phyloP scores from a whole-genome alignment of 2,329 filamentous ascomycete species.

The Ceratocystis alfenasii region DNA sequence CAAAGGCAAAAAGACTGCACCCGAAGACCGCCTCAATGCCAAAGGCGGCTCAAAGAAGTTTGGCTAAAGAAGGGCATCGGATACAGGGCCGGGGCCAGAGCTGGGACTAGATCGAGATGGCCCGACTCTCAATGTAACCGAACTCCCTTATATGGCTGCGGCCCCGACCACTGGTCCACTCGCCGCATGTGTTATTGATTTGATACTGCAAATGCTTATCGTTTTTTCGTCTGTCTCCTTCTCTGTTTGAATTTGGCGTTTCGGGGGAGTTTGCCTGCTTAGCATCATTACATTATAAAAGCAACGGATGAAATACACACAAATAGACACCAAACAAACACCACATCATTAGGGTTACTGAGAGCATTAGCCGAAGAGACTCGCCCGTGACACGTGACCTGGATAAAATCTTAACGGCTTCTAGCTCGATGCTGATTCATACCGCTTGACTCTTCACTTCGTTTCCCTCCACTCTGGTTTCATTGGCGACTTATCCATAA shows the following conservation, averaged over 20 bases:
- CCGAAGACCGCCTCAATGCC: constrained; percentile 23
- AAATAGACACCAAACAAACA: not conserved
- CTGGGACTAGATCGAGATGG: not conserved
- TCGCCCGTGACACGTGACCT: too few relatives aligned
- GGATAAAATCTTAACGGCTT: too few relatives aligned
- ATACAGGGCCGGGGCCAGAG: not conserved
- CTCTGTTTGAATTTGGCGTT: constrained; percentile 13
- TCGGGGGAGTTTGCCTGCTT: not conserved
- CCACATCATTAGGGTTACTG: too few relatives aligned
- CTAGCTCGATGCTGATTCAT: too few relatives aligned
- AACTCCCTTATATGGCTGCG: too few relatives aligned
- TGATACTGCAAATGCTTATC: too few relatives aligned
- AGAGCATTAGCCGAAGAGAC: too few relatives aligned
- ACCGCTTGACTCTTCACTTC: too few relatives aligned
- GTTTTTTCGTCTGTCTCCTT: not conserved
- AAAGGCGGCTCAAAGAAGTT: constrained; percentile 45
- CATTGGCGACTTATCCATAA: not conserved
- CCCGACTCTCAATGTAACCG: too few relatives aligned
- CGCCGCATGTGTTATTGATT: constrained; percentile 3
- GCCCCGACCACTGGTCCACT: too few relatives aligned
- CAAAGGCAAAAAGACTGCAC: constrained; percentile 40
- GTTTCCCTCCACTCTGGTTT: not conserved
- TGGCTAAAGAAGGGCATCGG: constrained; percentile 33
- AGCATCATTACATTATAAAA: not conserved
- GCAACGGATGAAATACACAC: not conserved